Conservation (phyloP, 495 filamentous ascomycete species). For the Penicillium longicatenatum region DNA sequence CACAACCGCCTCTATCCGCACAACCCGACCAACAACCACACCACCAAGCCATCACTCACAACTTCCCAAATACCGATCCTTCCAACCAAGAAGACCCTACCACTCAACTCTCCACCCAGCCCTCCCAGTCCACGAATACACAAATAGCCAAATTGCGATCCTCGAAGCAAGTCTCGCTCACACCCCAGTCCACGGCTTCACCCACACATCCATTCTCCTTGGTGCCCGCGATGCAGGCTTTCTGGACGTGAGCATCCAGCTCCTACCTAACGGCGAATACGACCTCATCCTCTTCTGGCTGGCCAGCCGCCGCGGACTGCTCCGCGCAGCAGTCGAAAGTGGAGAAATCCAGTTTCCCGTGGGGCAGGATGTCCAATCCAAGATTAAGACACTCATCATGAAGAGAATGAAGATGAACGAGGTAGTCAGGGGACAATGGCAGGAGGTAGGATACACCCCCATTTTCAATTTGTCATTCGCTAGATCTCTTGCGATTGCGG, state of each 20-base stretch:
- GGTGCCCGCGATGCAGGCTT: slow-evolving; percentile 84
- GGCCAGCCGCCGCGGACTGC: slow-evolving; percentile 61
- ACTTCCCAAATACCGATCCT: neutral
- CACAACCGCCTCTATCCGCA: slow-evolving; percentile 9
- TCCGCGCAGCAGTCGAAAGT: slow-evolving; percentile 53
- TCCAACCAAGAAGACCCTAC: slow-evolving; percentile 44
- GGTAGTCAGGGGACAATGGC: slow-evolving; percentile 71
- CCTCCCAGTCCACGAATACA: slow-evolving; percentile 61
- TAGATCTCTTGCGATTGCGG: neutral
- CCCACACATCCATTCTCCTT: slow-evolving; percentile 63
- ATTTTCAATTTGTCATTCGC: neutral
- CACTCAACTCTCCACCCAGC: slow-evolving; percentile 69
- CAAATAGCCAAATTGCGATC: slow-evolving; percentile 69
- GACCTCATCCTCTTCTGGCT: slow-evolving; percentile 83
- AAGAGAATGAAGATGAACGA: slow-evolving; percentile 72
- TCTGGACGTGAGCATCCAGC: slow-evolving; percentile 79
- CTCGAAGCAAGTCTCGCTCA: slow-evolving; percentile 78
- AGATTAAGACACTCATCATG: slow-evolving; percentile 66
- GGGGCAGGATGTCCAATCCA: slow-evolving; percentile 48
- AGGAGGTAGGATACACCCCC: slow-evolving; percentile 65
- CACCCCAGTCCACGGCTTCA: slow-evolving; percentile 84
- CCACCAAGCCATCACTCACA: slow-evolving; percentile 5
- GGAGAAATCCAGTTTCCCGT: slow-evolving; percentile 15
- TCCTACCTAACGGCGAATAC: slow-evolving; percentile 79
- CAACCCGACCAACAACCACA: neutral